These are phyloP conservation scores for Cordyceps javanica DNA, from an alignment of 2,329 filamentous ascomycete genomes.

Conservation along the genomic window DNA sequence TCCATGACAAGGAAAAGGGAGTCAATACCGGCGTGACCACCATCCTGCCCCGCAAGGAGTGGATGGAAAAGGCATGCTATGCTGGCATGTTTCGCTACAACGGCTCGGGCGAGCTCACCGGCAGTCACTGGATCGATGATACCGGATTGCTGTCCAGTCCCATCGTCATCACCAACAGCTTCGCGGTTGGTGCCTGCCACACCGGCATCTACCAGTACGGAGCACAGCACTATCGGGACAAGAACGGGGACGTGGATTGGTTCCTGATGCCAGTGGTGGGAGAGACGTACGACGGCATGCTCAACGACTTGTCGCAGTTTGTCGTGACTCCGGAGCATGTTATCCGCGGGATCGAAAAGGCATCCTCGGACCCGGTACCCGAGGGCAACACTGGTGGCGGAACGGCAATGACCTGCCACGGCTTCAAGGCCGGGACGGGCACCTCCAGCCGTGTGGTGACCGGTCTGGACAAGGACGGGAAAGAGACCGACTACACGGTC, in stretches of 20 bases:
- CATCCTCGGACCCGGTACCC: slow-evolving; percentile 40
- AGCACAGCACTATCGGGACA: slow-evolving; percentile 35
- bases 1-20: slow-evolving; percentile 24
- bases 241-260: slow-evolving; percentile 39
- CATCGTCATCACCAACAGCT: slow-evolving; percentile 52
- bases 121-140: slow-evolving; percentile 51
- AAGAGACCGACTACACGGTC: slow-evolving; percentile 42
- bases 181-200: slow-evolving; percentile 47
- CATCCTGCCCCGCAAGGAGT: slow-evolving; percentile 35
- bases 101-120: slow-evolving; percentile 53
- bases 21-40: slow-evolving; percentile 41
- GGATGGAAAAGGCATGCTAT: slow-evolving; percentile 37
- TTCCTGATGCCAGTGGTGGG: slow-evolving; percentile 50
- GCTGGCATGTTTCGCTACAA: slow-evolving; percentile 50
- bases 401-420: slow-evolving; percentile 57
- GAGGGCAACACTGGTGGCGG: slow-evolving; percentile 58
- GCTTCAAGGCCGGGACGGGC: slow-evolving; percentile 58
- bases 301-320: slow-evolving; percentile 49
- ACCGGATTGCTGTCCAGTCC: slow-evolving; percentile 50
- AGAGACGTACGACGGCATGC: slow-evolving; percentile 53
- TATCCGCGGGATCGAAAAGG: slow-evolving; percentile 45
- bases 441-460: slow-evolving; percentile 41
- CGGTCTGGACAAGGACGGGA: slow-evolving; percentile 26
- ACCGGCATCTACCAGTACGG: slow-evolving; percentile 50
- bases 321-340: slow-evolving; percentile 45